Evolutionary conservation across 2,329 filamentous ascomycete genomes (phyloP).

Genomic region (Paradendryphiella salina): DNA sequence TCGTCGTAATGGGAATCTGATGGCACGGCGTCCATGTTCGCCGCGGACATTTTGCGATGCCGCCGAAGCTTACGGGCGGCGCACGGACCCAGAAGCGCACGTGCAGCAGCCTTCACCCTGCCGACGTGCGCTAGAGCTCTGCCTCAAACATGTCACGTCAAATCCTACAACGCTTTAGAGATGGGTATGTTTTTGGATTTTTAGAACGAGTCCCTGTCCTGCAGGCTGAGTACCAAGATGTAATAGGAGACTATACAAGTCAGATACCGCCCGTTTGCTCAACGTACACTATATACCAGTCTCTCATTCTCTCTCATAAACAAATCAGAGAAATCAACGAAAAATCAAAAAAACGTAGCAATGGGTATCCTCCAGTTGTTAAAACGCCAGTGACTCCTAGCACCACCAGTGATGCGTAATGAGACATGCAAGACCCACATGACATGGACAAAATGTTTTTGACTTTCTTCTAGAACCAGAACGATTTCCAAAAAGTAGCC

Average conservation of each 20-base stretch:
- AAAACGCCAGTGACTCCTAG: conserved; percentile 17
- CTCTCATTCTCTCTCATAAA: neutral
- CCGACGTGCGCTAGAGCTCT: neutral
- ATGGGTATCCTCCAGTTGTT: conserved; percentile 25
- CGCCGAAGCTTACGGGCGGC: neutral
- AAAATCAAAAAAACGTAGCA: conserved; percentile 11
- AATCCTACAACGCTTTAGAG: neutral
- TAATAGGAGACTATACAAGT: conserved; percentile 10
- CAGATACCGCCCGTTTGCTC: conserved; percentile 15
- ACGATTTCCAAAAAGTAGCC: neutral
- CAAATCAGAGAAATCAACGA: too few species aligned
- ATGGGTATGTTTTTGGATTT: conserved; percentile 1
- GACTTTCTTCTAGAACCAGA: neutral
- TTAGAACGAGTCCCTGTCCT: conserved; percentile 9
- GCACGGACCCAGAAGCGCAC: conserved; percentile 12
- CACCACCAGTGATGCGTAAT: conserved; percentile 15
- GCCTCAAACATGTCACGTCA: neutral
- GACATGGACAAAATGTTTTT: neutral
- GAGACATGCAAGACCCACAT: conserved; percentile 7
- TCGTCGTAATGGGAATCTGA: conserved; percentile 19
- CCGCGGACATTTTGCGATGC: conserved; percentile 29
- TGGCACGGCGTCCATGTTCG: conserved; percentile 14
- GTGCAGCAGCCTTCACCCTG: conserved; percentile 6
- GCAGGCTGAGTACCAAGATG: conserved; percentile 14
- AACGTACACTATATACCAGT: conserved; percentile 4